Base-by-base conservation (phyloP, 495 filamentous ascomycete species). In the Astrothelium subdiscretum region DNA sequence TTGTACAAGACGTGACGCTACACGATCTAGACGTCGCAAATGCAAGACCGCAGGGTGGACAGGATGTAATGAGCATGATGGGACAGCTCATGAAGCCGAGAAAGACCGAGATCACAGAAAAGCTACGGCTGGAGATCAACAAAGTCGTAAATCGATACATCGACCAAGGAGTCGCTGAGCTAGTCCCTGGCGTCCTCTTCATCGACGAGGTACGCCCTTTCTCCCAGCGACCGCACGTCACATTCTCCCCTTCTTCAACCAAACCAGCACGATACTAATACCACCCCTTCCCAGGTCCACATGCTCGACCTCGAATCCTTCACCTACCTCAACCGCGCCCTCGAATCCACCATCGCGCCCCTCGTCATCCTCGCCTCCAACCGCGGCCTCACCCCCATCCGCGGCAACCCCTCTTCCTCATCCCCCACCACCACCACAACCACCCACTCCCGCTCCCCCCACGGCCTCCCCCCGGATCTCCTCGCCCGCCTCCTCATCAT, bases 31-130 rank as follows among this genome's bases (percentile, higher is more conserved):
- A 98, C 71, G 90, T 96, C 66, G 94, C 94, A 66, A 98, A 98
- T 68, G 89, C 94, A 12, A 81, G 92, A 62, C 95, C 94, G 13
- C 80, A 96, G 79, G 92, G 94, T 32, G 94, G 94, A 61, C 94
- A 98, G 77, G 94, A 98, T 73, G 92, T 98, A 62, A 96, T 98
- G 92, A 95, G 89, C 74, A 97, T 98, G 94, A 96, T 98, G 91
- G 92, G 92, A 64, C 92, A 97, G 71, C 78, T 98, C 65, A 96
- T 95, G 88, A 97, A 96, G 80, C 94, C 94, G 63, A 94, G 95
- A 80, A 96, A 95, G 82, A 97, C 92, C 12, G 92, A 97, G 72
- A 96, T 97, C 66, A 97, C 92, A 35, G 92, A 97, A 71, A 97
- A 98, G 78, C 77, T 98, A 70, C 84, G 94, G 58, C 79, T 82